A percentile compares a stretch with the other conserved stretches of the same genome.
Conservation (phyloP, 371 early-diverging fungal genomes). For the Entomophthora muscae region DNA sequence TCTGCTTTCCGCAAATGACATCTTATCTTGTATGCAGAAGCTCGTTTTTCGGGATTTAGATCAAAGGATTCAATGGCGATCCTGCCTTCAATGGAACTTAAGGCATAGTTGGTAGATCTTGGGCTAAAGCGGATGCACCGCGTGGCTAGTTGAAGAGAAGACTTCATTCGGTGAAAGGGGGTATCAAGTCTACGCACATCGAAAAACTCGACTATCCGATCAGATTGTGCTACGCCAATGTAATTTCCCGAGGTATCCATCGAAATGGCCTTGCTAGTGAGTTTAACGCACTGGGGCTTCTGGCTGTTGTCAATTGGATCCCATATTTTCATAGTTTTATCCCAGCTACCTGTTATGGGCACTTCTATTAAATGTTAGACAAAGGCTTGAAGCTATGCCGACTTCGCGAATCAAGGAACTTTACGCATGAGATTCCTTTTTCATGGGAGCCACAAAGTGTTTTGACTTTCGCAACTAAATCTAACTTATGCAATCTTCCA, state of each 20-base stretch:
- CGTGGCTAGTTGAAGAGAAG: slow-evolving; percentile 67
- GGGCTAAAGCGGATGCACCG: slow-evolving; percentile 64
- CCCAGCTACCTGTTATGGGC: slow-evolving; percentile 79
- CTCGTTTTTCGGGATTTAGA: slow-evolving; percentile 34
- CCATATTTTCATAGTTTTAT: slow-evolving; percentile 62
- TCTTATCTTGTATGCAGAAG: slow-evolving; percentile 84
- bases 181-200: slow-evolving; percentile 63
- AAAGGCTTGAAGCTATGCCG: not conserved
- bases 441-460: not conserved
- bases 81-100: slow-evolving; percentile 83
- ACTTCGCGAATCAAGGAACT: not conserved
- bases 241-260: slow-evolving; percentile 49
- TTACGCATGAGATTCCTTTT: not conserved
- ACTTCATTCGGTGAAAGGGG: slow-evolving; percentile 54
- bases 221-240: slow-evolving; percentile 69
- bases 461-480: not conserved
- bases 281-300: slow-evolving; percentile 18
- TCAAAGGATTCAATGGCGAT: slow-evolving; percentile 87
- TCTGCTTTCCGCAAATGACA: slow-evolving; percentile 68
- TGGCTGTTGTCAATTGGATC: slow-evolving; percentile 23
- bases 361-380: slow-evolving; percentile 19
- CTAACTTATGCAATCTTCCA: slow-evolving; percentile 33
- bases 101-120: slow-evolving; percentile 60
- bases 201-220: slow-evolving; percentile 56
- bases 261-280: slow-evolving; percentile 59